These are phyloP conservation scores for Guillardia theta DNA, from an alignment of 78 protist species.

Conservation along the genomic window DNA sequence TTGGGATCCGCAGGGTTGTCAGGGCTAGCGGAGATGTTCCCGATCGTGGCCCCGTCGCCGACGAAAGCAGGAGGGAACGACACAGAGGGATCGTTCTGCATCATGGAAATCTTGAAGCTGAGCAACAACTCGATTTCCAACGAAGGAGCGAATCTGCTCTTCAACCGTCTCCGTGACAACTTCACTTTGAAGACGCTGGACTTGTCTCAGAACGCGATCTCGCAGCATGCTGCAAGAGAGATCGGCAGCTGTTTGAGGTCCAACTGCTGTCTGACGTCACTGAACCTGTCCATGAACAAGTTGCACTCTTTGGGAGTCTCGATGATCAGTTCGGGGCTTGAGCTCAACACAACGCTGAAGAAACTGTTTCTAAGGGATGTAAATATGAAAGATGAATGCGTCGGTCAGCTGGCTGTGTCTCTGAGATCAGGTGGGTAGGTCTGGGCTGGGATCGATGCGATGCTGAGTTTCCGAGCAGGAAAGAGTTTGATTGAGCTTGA, in stretches of 20 bases:
- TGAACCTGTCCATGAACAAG: background rate
- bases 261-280: background rate
- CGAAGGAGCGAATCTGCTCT: background rate
- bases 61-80: no score
- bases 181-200: background rate
- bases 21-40: no score
- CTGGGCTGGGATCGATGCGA: no score
- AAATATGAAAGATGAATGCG: background rate
- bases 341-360: background rate
- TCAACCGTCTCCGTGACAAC: background rate
- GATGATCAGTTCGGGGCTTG: background rate
- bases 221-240: background rate
- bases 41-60: no score
- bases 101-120: background rate
- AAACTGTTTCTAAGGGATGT: background rate
- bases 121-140: background rate
- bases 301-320: background rate
- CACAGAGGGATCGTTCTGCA: no score
- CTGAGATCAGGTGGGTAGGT: no score
- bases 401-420: background rate
- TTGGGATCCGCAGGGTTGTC: no score
- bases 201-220: background rate
- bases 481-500: background rate
- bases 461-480: background rate
- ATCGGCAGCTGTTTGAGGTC: background rate